Evolutionary conservation across 208 protist genomes (phyloP).

Genomic region (Leishmania tropica): DNA sequence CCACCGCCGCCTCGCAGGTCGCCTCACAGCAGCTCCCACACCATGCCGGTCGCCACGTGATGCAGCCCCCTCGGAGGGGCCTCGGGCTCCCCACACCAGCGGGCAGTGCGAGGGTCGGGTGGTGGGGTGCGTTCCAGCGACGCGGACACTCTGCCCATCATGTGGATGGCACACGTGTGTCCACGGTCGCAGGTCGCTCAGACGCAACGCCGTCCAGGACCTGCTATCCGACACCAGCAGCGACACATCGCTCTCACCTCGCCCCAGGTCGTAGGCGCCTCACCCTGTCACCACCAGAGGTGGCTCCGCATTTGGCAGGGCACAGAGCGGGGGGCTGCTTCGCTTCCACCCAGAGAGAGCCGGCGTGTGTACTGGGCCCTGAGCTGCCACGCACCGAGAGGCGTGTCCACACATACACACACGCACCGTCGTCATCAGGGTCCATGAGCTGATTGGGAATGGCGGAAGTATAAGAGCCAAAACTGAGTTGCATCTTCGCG

Average conservation of each 20-base stretch:
- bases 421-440: no score
- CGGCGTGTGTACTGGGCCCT: neutral
- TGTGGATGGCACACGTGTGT: neutral
- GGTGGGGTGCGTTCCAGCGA: neutral
- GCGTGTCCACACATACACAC: no score
- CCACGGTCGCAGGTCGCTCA: neutral
- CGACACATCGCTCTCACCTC: neutral
- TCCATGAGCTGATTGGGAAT: neutral
- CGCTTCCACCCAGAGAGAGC: neutral
- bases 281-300: neutral
- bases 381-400: no score
- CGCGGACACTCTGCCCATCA: neutral
- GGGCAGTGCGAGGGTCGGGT: neutral
- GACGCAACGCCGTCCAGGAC: neutral
- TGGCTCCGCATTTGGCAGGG: neutral
- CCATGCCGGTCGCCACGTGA: neutral
- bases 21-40: neutral
- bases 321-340: neutral
- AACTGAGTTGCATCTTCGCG: neutral
- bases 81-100: neutral
- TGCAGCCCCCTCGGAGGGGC: no score
- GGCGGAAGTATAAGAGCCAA: neutral
- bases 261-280: neutral
- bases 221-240: neutral
- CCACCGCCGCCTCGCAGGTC: no score